phyloP scores from a whole-genome alignment of 768 basidiomycete genomes.

The Dacryopinax primogenitus region DNA sequence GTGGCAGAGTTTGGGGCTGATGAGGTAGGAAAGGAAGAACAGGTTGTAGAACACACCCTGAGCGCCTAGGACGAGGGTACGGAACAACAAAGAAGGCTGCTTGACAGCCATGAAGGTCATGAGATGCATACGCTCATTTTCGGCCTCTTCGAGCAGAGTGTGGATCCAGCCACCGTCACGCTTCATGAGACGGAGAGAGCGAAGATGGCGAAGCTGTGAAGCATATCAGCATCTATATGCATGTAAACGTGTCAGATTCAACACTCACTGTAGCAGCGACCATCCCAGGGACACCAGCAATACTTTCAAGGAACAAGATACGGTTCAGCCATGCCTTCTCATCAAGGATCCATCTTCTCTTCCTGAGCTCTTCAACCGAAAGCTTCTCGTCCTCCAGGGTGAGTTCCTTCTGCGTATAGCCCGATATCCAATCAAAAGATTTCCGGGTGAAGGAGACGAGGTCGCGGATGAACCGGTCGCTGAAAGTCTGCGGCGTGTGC shows the following conservation, averaged over 20 bases:
- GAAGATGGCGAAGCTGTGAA: constrained; percentile 55
- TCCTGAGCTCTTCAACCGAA: constrained; percentile 58
- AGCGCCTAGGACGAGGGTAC: constrained; percentile 69
- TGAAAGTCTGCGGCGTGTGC: constrained; percentile 45
- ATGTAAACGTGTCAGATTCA: constrained; percentile 10
- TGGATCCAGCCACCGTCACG: constrained; percentile 72
- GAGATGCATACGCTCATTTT: constrained; percentile 94
- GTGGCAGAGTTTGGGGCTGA: constrained; percentile 54
- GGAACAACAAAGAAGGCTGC: constrained; percentile 67
- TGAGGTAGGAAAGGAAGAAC: constrained; percentile 56
- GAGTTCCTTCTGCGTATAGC: constrained; percentile 65
- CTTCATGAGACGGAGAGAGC: constrained; percentile 72
- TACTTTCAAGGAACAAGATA: constrained; percentile 65
- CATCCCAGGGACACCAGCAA: constrained; percentile 95
- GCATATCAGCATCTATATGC: neutral
- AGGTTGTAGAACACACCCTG: constrained; percentile 87
- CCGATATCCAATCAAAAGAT: constrained; percentile 71
- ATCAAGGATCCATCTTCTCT: constrained; percentile 58
- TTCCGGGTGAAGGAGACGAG: constrained; percentile 10
- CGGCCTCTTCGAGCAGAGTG: constrained; percentile 83
- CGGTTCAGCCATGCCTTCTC: constrained; percentile 65
- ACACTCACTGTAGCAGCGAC: constrained; percentile 51
- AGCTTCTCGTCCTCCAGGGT: constrained; percentile 45
- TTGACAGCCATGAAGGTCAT: constrained; percentile 95
- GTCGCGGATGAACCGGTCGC: constrained; percentile 59